Evolutionary conservation across 1,139 yeast genomes (phyloP).

Genomic region (Sugiyamaella sp.): DNA sequence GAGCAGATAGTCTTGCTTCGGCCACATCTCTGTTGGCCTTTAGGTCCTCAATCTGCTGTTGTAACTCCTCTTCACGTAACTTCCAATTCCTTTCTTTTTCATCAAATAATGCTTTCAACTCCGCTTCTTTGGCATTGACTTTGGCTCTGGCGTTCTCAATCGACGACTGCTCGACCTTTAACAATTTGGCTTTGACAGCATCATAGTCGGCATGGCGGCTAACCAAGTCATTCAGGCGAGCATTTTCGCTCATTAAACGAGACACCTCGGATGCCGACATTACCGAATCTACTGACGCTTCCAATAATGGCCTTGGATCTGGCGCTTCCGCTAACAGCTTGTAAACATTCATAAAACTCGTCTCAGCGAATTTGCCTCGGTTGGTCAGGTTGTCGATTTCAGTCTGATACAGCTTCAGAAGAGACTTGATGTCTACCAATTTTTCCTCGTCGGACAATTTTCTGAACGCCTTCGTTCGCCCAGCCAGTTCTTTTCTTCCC

Average conservation of each 20-base stretch:
- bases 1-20: slow-evolving; percentile 37
- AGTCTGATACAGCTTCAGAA: slow-evolving; percentile 81
- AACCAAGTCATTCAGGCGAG: slow-evolving; percentile 60
- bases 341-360: slow-evolving; percentile 72
- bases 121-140: slow-evolving; percentile 44
- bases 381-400: slow-evolving; percentile 84
- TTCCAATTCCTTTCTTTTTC: slow-evolving; percentile 48
- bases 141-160: slow-evolving; percentile 38
- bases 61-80: slow-evolving; percentile 52
- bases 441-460: slow-evolving; percentile 69
- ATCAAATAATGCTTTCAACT: slow-evolving; percentile 45
- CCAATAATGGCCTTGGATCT: slow-evolving; percentile 83
- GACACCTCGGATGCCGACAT: slow-evolving; percentile 58
- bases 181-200: slow-evolving; percentile 62
- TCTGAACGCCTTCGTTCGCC: slow-evolving; percentile 79
- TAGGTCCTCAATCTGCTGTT: slow-evolving; percentile 41
- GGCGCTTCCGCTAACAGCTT: slow-evolving; percentile 85
- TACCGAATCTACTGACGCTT: slow-evolving; percentile 71
- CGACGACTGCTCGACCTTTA: slow-evolving; percentile 52
- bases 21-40: slow-evolving; percentile 38
- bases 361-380: slow-evolving; percentile 74
- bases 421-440: slow-evolving; percentile 61
- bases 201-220: slow-evolving; percentile 78
- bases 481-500: slow-evolving; percentile 74
- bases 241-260: slow-evolving; percentile 56